These are phyloP conservation scores for Erigeron canadensis DNA, from an alignment of 129 eudicot species.

Conservation along the genomic window DNA sequence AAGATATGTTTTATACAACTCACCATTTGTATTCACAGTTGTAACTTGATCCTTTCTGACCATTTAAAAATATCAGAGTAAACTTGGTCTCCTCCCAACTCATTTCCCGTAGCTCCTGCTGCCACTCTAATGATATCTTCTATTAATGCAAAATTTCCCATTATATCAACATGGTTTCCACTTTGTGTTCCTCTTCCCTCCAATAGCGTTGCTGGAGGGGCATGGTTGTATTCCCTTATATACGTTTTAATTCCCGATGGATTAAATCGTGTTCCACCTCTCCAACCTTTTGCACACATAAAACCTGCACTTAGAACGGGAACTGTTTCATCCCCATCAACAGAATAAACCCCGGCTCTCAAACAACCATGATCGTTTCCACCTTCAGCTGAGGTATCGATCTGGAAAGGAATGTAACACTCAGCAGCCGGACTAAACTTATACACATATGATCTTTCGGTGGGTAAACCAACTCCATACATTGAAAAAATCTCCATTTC, in stretches of 20 bases:
- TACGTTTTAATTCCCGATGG: conserved; percentile 10
- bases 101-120: background rate
- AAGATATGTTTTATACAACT: background rate
- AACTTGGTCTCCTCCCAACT: conserved; percentile 10
- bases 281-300: conserved; percentile 23
- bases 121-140: conserved; percentile 10
- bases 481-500: conserved; percentile 4
- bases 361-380: conserved; percentile 1
- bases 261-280: conserved; percentile 12
- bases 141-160: conserved; percentile 13
- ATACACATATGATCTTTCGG: conserved; percentile 1
- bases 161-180: conserved; percentile 19
- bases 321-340: conserved; percentile 21
- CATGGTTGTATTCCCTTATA: conserved; percentile 7
- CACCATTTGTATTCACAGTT: conserved; percentile 7
- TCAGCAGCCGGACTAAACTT: background rate
- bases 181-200: conserved; percentile 18
- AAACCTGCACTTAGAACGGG: conserved; percentile 6
- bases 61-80: conserved; percentile 1
- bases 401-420: conserved; percentile 11
- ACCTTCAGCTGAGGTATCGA: background rate
- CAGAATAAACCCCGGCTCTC: conserved; percentile 1
- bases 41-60: conserved; percentile 9
- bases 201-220: background rate
- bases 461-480: conserved; percentile 18